These are phyloP conservation scores for Decorospora gaudefroyi DNA, from an alignment of 2,329 filamentous ascomycete genomes.

Conservation along the genomic window DNA sequence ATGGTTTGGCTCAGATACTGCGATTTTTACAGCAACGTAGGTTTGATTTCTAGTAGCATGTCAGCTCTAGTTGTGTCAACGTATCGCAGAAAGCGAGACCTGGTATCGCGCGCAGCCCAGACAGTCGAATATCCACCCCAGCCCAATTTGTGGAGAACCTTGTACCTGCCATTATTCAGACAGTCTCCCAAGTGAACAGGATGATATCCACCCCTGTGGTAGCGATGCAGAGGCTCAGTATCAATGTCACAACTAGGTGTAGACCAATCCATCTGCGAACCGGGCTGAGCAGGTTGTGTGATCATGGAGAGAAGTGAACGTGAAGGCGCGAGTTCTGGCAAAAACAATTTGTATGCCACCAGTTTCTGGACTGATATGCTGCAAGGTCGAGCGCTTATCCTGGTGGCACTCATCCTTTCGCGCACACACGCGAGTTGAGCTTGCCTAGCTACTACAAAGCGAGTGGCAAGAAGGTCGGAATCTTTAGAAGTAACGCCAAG, in stretches of 20 bases:
- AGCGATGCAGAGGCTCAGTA: slow-evolving; percentile 30
- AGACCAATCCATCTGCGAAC: background rate
- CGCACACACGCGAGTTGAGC: no score
- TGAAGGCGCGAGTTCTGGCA: no score
- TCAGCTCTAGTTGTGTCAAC: slow-evolving; percentile 5
- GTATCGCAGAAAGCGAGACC: slow-evolving; percentile 4
- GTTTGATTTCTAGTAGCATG: slow-evolving; percentile 6
- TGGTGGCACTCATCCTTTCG: no score
- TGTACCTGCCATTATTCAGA: slow-evolving; percentile 27
- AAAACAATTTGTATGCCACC: no score
- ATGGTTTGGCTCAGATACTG: slow-evolving; percentile 13
- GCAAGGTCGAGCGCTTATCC: no score
- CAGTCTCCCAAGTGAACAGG: slow-evolving; percentile 24
- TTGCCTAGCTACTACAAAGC: no score
- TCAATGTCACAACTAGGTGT: slow-evolving; percentile 19
- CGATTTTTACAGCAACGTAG: slow-evolving; percentile 35
- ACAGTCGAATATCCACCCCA: slow-evolving; percentile 33
- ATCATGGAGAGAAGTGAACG: no score
- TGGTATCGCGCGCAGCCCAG: slow-evolving; percentile 26
- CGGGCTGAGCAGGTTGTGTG: no score
- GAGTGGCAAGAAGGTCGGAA: no score
- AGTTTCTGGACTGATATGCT: no score
- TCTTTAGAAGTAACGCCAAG: no score
- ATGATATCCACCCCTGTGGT: slow-evolving; percentile 25
- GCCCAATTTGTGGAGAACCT: slow-evolving; percentile 30